phyloP scores from a whole-genome alignment of 805 yeast genomes.

The Candida hungchunana region DNA sequence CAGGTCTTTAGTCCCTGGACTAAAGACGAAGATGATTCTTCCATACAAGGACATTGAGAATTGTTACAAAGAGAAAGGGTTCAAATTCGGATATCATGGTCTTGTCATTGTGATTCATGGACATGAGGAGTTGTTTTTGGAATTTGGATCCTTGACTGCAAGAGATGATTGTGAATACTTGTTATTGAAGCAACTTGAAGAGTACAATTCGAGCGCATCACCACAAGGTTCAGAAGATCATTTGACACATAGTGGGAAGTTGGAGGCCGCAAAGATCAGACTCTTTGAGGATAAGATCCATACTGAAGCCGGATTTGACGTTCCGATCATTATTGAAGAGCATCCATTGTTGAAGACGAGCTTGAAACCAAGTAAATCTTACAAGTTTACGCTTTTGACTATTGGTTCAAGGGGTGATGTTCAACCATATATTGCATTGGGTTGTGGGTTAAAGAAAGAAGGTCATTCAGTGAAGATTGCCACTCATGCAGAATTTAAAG shows the following conservation, averaged over 20 bases:
- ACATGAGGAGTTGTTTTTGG: conserved; percentile 72
- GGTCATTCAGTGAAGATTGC: conserved; percentile 86
- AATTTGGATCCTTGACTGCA: conserved; percentile 58
- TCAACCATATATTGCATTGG: conserved; percentile 92
- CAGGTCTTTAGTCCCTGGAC: conserved; percentile 73
- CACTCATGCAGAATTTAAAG: conserved; percentile 76
- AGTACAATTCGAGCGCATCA: conserved; percentile 9
- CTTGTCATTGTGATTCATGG: conserved; percentile 67
- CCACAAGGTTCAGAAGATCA: conserved; percentile 10
- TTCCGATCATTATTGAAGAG: conserved; percentile 67
- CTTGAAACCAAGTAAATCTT: conserved; percentile 49
- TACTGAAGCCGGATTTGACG: conserved; percentile 54
- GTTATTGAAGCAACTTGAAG: conserved; percentile 47
- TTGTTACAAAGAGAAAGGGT: conserved; percentile 63
- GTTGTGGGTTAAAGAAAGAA: conserved; percentile 68
- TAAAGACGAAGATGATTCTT: conserved; percentile 73
- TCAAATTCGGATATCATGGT: conserved; percentile 66
- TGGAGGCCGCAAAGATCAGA: conserved; percentile 56
- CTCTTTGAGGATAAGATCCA: conserved; percentile 65
- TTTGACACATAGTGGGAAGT: conserved; percentile 23
- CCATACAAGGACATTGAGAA: conserved; percentile 73
- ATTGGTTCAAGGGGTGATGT: conserved; percentile 97
- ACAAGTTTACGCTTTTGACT: conserved; percentile 66
- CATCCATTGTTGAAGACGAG: conserved; percentile 50
- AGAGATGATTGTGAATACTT: conserved; percentile 71